Conservation (phyloP, 306 rosid species). For the Luffa acutangula region DNA sequence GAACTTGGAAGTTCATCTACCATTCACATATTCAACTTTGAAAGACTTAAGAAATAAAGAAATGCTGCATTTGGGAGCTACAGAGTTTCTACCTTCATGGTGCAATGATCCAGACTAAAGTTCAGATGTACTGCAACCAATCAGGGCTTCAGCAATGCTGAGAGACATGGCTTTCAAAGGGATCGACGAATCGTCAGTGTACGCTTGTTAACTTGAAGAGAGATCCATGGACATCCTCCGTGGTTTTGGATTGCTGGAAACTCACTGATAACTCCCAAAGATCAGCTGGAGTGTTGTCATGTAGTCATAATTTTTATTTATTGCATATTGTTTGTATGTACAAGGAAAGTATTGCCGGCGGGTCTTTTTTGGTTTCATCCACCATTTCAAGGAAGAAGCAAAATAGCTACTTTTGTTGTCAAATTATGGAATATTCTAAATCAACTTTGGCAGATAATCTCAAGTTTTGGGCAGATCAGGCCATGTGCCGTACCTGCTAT, state of each 20-base stretch:
- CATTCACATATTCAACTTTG: slow-evolving; percentile 7
- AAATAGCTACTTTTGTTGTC: background rate
- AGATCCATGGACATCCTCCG: background rate
- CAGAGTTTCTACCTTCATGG: background rate
- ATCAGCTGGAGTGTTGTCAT: background rate
- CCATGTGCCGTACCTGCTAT: background rate
- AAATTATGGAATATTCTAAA: background rate
- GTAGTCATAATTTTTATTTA: background rate
- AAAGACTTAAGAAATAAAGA: slow-evolving; percentile 16
- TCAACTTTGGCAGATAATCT: background rate
- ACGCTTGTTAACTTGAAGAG: background rate
- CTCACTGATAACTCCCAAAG: background rate
- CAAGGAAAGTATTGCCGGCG: background rate
- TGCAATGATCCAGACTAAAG: background rate
- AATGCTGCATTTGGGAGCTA: slow-evolving; percentile 9
- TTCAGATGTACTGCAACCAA: background rate
- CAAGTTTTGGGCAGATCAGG: background rate
- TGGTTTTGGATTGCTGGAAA: slow-evolving; percentile 4
- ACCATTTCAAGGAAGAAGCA: background rate
- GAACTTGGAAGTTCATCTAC: slow-evolving; percentile 19
- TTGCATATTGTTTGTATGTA: background rate
- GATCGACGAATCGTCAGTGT: background rate
- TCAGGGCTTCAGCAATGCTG: background rate
- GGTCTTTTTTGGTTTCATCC: background rate
- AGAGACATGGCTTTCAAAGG: slow-evolving; percentile 10